phyloP scores from a whole-genome alignment of 495 filamentous ascomycete genomes.

The Penicillium alfredii region DNA sequence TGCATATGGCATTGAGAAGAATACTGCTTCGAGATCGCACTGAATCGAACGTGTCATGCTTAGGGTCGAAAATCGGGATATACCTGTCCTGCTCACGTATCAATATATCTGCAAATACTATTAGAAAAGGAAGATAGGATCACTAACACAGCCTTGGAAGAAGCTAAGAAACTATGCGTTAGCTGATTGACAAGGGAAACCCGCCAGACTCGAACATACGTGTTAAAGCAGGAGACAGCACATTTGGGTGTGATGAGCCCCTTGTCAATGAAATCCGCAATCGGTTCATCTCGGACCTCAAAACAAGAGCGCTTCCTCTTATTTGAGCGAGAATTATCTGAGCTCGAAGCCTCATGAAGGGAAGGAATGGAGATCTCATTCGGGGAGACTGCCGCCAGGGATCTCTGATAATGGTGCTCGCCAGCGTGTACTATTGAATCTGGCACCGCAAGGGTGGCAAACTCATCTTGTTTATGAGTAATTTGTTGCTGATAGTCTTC shows the following conservation, averaged over 20 bases:
- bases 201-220: slow-evolving; percentile 15
- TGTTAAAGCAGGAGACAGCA: slow-evolving; percentile 30
- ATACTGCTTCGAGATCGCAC: slow-evolving; percentile 38
- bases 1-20: slow-evolving; percentile 44
- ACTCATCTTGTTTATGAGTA: not conserved
- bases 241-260: slow-evolving; percentile 30
- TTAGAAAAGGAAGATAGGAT: not conserved
- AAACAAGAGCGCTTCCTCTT: slow-evolving; percentile 32
- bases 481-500: slow-evolving; percentile 2
- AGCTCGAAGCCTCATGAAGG: slow-evolving; percentile 1
- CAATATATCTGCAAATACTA: slow-evolving; percentile 5
- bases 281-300: slow-evolving; percentile 30
- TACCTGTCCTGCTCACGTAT: slow-evolving; percentile 31
- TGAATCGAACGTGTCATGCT: slow-evolving; percentile 36
- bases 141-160: slow-evolving; percentile 41
- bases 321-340: slow-evolving; percentile 2
- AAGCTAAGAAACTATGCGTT: slow-evolving; percentile 26
- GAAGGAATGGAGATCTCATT: slow-evolving; percentile 6
- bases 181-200: not conserved
- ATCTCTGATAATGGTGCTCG: slow-evolving; percentile 4
- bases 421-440: slow-evolving; percentile 1
- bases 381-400: slow-evolving; percentile 13
- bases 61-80: slow-evolving; percentile 41
- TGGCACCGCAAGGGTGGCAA: not conserved
- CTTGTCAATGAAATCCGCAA: slow-evolving; percentile 33